Percentiles rank a stretch among this genome's conserved stretches.
These are phyloP conservation scores for Austroboletus novae-zelandiae DNA, from an alignment of 1,284 basidiomycete species.

Conservation along the genomic window DNA sequence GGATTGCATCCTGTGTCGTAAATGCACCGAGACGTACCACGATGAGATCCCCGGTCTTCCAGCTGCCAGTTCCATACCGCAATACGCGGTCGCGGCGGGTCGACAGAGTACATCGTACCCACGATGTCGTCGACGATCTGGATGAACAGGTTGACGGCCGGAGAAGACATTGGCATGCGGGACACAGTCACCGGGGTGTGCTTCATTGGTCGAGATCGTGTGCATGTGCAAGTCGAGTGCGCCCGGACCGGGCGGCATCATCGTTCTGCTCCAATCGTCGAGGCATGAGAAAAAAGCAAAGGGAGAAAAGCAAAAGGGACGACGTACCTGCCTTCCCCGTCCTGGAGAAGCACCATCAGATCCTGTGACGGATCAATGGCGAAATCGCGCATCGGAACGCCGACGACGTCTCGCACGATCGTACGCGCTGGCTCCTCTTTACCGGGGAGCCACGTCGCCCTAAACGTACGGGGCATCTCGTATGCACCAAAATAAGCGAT, in stretches of 20 bases:
- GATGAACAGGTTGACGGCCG: conserved; percentile 37
- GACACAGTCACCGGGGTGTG: conserved; percentile 40
- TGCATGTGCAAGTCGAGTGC: conserved; percentile 36
- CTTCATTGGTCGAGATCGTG: conserved; percentile 41
- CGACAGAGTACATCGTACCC: conserved; percentile 42
- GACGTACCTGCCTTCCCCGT: background rate
- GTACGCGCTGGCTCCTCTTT: conserved; percentile 1
- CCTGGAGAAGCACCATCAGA: conserved; percentile 47
- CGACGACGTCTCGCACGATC: conserved; percentile 38
- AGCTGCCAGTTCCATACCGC: conserved; percentile 52
- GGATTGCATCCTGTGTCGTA: no score
- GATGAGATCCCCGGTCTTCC: conserved; percentile 38
- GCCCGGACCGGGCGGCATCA: conserved; percentile 5
- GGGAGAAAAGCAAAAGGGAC: no score
- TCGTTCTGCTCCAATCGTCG: no score
- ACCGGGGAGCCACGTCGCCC: conserved; percentile 39
- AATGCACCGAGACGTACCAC: conserved; percentile 36
- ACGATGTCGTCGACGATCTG: conserved; percentile 54
- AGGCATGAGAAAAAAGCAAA: no score
- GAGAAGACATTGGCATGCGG: conserved; percentile 7
- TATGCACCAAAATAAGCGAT: no score
- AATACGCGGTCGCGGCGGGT: conserved; percentile 35
- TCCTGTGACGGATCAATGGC: conserved; percentile 65
- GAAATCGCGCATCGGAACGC: conserved; percentile 50
- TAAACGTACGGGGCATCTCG: no score